phyloP scores from a whole-genome alignment of 2,329 filamentous ascomycete species.

The Aureobasidium sp. region DNA sequence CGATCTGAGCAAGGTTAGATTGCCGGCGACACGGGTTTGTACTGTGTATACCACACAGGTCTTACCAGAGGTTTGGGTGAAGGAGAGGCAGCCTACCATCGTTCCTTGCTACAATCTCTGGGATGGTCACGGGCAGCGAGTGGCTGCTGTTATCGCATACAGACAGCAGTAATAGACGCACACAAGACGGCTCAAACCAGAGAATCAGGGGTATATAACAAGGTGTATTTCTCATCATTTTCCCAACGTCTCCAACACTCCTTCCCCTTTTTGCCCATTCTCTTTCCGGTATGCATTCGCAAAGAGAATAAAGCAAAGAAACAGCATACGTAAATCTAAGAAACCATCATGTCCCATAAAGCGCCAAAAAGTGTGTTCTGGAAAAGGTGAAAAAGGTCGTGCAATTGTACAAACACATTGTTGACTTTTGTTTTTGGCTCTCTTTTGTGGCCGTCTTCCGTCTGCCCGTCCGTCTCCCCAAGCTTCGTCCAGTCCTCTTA shows the following conservation, averaged over 20 bases:
- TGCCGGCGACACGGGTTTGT: background rate
- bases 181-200: background rate
- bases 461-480: background rate
- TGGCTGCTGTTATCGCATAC: constrained; percentile 5
- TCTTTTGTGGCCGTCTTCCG: background rate
- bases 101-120: constrained; percentile 10
- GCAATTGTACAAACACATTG: background rate
- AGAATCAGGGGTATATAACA: constrained; percentile 2
- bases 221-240: constrained; percentile 4
- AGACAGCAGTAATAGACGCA: background rate
- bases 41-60: constrained; percentile 6
- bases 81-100: background rate
- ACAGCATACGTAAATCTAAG: background rate
- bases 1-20: background rate
- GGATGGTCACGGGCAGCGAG: background rate
- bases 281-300: background rate
- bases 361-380: constrained; percentile 3
- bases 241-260: background rate
- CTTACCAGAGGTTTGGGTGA: background rate
- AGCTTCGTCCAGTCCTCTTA: constrained; percentile 11
- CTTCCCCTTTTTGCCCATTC: background rate
- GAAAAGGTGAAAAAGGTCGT: background rate
- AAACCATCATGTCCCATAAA: constrained; percentile 3
- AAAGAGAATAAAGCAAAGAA: background rate
- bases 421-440: background rate